These are phyloP conservation scores for Cyanidioschyzon merolae DNA, from an alignment of 23 red algal species.

Conservation along the genomic window DNA sequence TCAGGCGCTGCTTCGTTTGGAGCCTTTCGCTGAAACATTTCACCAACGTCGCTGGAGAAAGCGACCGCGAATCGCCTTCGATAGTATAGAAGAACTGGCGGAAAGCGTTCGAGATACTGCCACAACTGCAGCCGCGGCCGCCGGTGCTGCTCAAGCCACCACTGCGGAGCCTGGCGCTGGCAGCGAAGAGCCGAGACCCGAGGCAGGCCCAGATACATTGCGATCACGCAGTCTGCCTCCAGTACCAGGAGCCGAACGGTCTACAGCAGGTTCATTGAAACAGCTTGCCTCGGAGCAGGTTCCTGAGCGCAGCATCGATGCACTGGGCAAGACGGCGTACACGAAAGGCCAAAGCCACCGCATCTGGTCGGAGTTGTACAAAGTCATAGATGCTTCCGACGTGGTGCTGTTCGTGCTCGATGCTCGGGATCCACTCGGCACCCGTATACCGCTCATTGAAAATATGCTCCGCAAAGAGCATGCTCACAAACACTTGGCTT, in stretches of 20 bases:
- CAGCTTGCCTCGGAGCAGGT: neutral
- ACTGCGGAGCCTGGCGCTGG: neutral
- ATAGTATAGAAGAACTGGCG: conserved; percentile 39
- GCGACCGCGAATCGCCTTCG: conserved; percentile 36
- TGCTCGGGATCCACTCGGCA: conserved; percentile 81
- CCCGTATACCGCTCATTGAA: conserved; percentile 55
- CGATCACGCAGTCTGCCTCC: neutral
- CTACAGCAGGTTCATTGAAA: neutral
- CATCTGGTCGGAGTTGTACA: conserved; percentile 96
- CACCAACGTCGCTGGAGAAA: conserved; percentile 55
- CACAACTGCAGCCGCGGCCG: neutral
- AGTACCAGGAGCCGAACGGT: neutral
- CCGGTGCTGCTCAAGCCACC: neutral
- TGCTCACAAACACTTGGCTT: conserved; percentile 84
- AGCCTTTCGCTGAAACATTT: conserved; percentile 86
- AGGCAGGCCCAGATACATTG: neutral
- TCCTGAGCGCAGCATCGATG: conserved; percentile 20
- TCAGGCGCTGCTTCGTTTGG: conserved; percentile 40
- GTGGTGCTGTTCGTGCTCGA: conserved; percentile 90
- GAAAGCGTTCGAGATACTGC: conserved; percentile 20
- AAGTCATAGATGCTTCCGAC: conserved; percentile 86
- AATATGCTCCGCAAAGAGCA: conserved; percentile 43
- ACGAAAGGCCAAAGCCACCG: conserved; percentile 82
- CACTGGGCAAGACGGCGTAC: conserved; percentile 41
- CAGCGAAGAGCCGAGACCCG: neutral